These are phyloP conservation scores for Paramecium caudatum DNA, from an alignment of 73 alveolate genomes.

Conservation along the genomic window DNA sequence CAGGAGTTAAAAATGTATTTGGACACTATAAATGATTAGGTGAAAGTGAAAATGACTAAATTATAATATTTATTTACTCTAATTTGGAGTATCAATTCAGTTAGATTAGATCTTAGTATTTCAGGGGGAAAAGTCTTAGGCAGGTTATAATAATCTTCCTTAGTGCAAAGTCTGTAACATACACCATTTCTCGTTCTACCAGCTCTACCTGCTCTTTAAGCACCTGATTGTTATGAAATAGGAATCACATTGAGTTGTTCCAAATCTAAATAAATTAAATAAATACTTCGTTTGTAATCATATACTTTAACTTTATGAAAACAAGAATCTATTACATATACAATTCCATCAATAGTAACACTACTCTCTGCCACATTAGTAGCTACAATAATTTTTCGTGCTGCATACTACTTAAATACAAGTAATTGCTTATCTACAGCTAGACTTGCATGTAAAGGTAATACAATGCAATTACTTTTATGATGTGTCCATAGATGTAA, in stretches of 20 bases:
- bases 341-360: conserved; percentile 94
- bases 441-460: conserved; percentile 92
- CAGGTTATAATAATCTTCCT: conserved; percentile 82
- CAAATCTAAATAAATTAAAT: conserved; percentile 83
- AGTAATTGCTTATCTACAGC: conserved; percentile 93
- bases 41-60: conserved; percentile 46
- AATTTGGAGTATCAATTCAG: conserved; percentile 84
- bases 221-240: conserved; percentile 87
- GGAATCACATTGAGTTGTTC: conserved; percentile 68
- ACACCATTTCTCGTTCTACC: conserved; percentile 91
- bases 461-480: conserved; percentile 83
- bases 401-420: conserved; percentile 85
- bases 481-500: conserved; percentile 83
- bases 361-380: conserved; percentile 98
- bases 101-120: conserved; percentile 88
- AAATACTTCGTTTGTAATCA: conserved; percentile 77
- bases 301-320: conserved; percentile 91
- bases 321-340: conserved; percentile 95
- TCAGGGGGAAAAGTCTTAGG: conserved; percentile 87
- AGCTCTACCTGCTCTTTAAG: conserved; percentile 93
- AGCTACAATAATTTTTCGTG: conserved; percentile 76
- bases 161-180: conserved; percentile 87
- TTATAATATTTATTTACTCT: conserved; percentile 12
- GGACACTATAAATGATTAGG: conserved; percentile 9
- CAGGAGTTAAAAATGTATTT: conserved; percentile 39